These are phyloP conservation scores for Pulveroboletus sp. DNA, from an alignment of 768 basidiomycete genomes.

Conservation along the genomic window DNA sequence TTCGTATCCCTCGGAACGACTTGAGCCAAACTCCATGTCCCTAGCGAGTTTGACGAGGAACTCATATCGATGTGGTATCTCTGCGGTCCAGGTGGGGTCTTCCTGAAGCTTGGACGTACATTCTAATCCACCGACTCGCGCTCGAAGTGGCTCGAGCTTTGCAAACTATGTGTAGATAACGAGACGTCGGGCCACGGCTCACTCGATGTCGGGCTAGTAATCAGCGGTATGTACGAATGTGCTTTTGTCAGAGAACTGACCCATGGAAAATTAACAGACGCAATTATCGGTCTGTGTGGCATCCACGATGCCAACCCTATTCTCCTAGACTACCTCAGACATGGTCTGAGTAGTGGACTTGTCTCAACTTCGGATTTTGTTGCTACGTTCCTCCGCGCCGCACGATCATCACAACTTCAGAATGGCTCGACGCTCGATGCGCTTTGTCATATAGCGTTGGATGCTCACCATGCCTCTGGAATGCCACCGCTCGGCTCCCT, in stretches of 20 bases:
- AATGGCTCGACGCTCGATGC: slow-evolving; percentile 62
- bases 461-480: slow-evolving; percentile 58
- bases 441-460: slow-evolving; percentile 62
- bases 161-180: slow-evolving; percentile 56
- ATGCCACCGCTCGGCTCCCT: slow-evolving; percentile 50
- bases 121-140: neutral
- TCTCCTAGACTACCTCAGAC: slow-evolving; percentile 61
- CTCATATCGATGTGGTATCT: slow-evolving; percentile 65
- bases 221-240: slow-evolving; percentile 47
- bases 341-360: slow-evolving; percentile 51
- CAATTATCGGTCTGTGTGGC: slow-evolving; percentile 61
- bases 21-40: slow-evolving; percentile 43
- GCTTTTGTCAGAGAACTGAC: neutral
- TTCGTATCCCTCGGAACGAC: neutral
- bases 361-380: slow-evolving; percentile 59
- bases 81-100: slow-evolving; percentile 53
- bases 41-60: slow-evolving; percentile 66
- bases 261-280: slow-evolving; percentile 40
- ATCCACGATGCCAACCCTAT: slow-evolving; percentile 66
- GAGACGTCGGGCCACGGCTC: slow-evolving; percentile 36
- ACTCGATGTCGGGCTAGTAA: slow-evolving; percentile 42
- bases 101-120: neutral
- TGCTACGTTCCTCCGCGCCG: slow-evolving; percentile 61
- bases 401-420: slow-evolving; percentile 60
- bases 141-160: slow-evolving; percentile 63